Evolutionary conservation across 1,139 yeast genomes (phyloP), one percentile per base, ranked within the genome.

Genomic region (Candida freyschussii): DNA sequence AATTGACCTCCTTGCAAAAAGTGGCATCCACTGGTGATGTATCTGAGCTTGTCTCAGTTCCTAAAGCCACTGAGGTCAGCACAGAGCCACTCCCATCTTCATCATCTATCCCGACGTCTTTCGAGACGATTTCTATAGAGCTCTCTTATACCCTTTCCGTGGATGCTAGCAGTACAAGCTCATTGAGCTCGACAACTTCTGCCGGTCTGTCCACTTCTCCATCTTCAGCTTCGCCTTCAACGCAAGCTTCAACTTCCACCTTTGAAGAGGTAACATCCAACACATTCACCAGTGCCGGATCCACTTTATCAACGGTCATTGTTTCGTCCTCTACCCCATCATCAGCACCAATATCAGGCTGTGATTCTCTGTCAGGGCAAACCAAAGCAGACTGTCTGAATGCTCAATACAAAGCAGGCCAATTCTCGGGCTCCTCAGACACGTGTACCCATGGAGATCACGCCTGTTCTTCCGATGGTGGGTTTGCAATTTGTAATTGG

Each of bases 401-500:
- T 44, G 40, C 50, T 1, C 57, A 55, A 33, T 63, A 55, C 40
- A 47, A 34, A 19, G 43, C 47, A 26, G 67, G 67, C 11, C 43
- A 54, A 21, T 61, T 34, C 42, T 36, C 47, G 12, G 64, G 63
- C 2, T 50, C 48, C 7, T 24, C 45, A 27, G 32, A 45, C 10
- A 34, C 49, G 2, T 75, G 81, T 52, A 55, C 56, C 6, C 67
- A 64, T 24, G 79, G 79, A 31, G 65, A 63, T 10, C 45, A 65
- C 22, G 65, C 75, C 4, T 76, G 82, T 55, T 51, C 67, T 12
- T 48, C 62, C 12, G 59, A 60, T 40, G 79, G 77, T 30, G 43
- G 59, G 25, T 65, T 69, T 43, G 75, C 80, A 12, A 57, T 73
- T 23, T 77, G 83, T 56, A 64, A 70, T 48, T 63, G 59, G 47